A percentile compares a stretch with the other conserved stretches of the same genome.
These are phyloP conservation scores for Plicaturopsis crispa DNA, from an alignment of 768 basidiomycete species.

Conservation along the genomic window DNA sequence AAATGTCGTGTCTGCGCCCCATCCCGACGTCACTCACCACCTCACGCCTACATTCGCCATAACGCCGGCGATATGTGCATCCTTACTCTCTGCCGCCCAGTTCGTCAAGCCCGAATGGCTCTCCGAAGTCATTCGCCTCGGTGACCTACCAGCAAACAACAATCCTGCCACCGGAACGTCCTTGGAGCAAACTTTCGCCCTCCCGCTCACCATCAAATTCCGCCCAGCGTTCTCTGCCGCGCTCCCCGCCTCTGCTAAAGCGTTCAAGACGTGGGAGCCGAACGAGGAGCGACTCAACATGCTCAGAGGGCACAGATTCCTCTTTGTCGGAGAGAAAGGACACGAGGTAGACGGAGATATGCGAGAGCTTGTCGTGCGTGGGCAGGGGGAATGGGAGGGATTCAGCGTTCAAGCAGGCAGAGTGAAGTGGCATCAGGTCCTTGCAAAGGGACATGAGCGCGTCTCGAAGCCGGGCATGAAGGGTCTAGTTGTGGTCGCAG, in stretches of 20 bases:
- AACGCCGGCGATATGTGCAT: conserved; percentile 43
- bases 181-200: conserved; percentile 42
- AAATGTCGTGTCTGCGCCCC: conserved; percentile 37
- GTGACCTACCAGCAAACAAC: conserved; percentile 24
- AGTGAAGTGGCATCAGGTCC: conserved; percentile 40
- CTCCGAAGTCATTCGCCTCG: conserved; percentile 47
- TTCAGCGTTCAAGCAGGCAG: conserved; percentile 46
- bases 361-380: conserved; percentile 47
- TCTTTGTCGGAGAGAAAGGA: conserved; percentile 51
- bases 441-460: conserved; percentile 47
- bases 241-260: conserved; percentile 40
- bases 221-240: conserved; percentile 49
- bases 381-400: conserved; percentile 54
- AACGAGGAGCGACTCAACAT: conserved; percentile 55
- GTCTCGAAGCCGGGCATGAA: conserved; percentile 24
- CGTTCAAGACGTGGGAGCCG: conserved; percentile 55
- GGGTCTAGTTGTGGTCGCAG: conserved; percentile 45
- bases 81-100: conserved; percentile 48
- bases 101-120: conserved; percentile 70
- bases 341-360: conserved; percentile 41
- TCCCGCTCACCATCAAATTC: conserved; percentile 48
- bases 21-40: conserved; percentile 54
- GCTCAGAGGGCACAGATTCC: conserved; percentile 44
- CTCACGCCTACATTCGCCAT: conserved; percentile 43
- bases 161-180: conserved; percentile 26